A percentile compares a stretch with the other conserved stretches of the same genome.
These are phyloP conservation scores for Aspergillus carlsbadensis DNA, from an alignment of 495 filamentous ascomycete species.

Conservation along the genomic window DNA sequence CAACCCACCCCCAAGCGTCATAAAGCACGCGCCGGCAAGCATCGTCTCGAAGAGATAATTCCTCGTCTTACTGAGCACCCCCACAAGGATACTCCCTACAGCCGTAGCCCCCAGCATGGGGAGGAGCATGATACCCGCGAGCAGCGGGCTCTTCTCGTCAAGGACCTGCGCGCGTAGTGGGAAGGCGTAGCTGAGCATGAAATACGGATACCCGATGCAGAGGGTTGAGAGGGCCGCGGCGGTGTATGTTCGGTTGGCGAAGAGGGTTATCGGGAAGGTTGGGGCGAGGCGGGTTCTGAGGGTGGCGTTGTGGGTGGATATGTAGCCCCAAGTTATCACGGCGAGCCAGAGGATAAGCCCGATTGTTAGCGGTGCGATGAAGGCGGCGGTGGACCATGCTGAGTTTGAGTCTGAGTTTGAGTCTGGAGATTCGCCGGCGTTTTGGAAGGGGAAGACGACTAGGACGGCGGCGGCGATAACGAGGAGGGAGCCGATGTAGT, in stretches of 20 bases:
- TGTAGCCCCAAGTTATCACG: no score
- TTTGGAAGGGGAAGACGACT: neutral
- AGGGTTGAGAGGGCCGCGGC: no score
- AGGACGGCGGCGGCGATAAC: neutral
- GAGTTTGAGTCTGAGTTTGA: no score
- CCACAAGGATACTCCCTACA: neutral
- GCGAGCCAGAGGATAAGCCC: no score
- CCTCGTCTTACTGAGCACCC: neutral
- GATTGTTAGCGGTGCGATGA: no score
- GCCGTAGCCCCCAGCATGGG: neutral
- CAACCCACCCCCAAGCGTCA: neutral
- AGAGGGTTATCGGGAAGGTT: no score
- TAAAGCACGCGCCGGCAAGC: neutral
- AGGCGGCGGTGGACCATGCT: no score
- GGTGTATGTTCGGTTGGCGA: no score
- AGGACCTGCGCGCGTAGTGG: neutral
- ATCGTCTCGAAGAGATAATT: neutral
- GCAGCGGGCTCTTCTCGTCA: neutral
- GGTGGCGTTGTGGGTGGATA: no score
- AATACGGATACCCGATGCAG: no score
- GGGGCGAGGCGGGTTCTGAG: no score
- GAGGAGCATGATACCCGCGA: neutral
- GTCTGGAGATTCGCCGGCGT: neutral
- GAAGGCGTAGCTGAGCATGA: neutral
- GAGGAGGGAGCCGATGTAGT: neutral